These are phyloP conservation scores for Aphanocladium album DNA, from an alignment of 2,329 filamentous ascomycete species.

Conservation along the genomic window DNA sequence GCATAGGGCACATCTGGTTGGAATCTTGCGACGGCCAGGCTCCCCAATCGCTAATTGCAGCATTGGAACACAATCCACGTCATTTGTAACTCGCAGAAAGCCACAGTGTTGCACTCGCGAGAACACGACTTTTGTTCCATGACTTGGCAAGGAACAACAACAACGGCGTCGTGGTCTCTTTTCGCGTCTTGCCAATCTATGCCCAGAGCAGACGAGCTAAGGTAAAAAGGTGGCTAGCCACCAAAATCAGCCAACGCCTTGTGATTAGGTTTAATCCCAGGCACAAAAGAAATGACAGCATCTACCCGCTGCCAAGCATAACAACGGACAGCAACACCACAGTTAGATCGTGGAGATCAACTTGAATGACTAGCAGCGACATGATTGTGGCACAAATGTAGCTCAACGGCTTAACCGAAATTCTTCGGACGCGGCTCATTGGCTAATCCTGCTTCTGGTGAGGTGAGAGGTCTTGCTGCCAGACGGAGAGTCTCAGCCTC, in stretches of 20 bases:
- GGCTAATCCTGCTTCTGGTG: background rate
- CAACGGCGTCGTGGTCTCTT: conserved; percentile 2
- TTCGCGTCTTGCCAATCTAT: background rate
- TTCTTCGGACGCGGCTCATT: conserved; percentile 1
- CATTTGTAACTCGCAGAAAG: background rate
- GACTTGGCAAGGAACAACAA: background rate
- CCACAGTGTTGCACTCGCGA: background rate
- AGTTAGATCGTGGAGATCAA: background rate
- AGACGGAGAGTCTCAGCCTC: background rate
- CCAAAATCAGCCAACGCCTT: background rate
- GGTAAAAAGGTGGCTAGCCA: background rate
- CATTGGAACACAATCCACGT: background rate
- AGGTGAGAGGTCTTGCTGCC: background rate
- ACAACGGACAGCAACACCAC: background rate
- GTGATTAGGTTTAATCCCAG: background rate
- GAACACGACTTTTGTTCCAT: background rate
- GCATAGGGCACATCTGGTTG: too few relatives aligned
- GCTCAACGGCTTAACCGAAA: conserved; percentile 4
- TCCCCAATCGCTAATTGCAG: background rate
- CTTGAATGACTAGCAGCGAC: background rate
- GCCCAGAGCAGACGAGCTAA: background rate
- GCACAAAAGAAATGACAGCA: conserved; percentile 7
- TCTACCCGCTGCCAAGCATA: background rate
- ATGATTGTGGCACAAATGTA: background rate
- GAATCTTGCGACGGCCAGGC: background rate